These are phyloP conservation scores for Candida sphagnicola DNA, from an alignment of 805 yeast genomes.

Conservation along the genomic window DNA sequence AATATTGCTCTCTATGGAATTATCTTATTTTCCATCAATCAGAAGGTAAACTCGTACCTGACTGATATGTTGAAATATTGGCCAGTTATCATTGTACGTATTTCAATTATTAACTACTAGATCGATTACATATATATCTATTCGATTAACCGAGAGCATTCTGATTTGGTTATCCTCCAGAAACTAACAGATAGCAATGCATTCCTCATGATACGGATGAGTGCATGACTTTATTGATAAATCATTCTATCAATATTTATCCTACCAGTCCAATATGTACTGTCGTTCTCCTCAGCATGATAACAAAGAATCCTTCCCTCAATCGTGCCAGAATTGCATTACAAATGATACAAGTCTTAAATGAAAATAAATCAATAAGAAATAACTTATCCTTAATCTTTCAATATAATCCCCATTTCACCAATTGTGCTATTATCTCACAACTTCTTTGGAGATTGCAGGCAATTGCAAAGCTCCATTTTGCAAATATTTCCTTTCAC, in stretches of 20 bases:
- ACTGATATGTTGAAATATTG: constrained; percentile 5
- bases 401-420: background rate
- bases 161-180: background rate
- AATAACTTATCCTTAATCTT: background rate
- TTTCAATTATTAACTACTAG: background rate
- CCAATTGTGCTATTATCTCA: background rate
- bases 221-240: background rate
- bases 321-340: background rate
- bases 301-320: background rate
- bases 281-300: background rate
- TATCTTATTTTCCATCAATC: constrained; percentile 3
- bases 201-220: constrained; percentile 3
- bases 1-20: background rate
- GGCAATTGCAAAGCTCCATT: background rate
- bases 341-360: background rate
- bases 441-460: background rate
- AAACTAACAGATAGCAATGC: constrained; percentile 5
- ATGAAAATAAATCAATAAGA: background rate
- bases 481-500: background rate
- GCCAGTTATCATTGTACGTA: constrained; percentile 8
- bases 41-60: background rate
- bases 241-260: background rate
- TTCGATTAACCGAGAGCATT: background rate
- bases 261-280: background rate
- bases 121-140: background rate